phyloP scores from a whole-genome alignment of 1,284 basidiomycete species.

The Xerocomus minutiporus region DNA sequence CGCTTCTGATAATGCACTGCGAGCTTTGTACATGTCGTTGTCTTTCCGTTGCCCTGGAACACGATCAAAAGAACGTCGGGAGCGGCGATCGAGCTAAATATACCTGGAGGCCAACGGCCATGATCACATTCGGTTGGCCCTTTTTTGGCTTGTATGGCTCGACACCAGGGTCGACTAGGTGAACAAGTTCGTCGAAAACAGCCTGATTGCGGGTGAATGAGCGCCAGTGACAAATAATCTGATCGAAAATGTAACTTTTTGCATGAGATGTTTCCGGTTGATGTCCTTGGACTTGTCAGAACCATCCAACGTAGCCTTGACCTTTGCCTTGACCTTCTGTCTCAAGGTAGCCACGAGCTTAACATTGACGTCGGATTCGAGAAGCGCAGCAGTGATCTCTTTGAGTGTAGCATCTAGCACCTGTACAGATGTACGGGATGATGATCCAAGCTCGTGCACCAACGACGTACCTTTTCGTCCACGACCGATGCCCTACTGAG shows the following conservation, averaged over 20 bases:
- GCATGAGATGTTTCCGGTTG: constrained; percentile 82
- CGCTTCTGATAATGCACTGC: constrained; percentile 97
- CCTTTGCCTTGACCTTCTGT: constrained; percentile 86
- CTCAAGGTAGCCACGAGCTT: constrained; percentile 88
- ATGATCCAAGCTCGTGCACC: constrained; percentile 10
- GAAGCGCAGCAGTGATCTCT: constrained; percentile 89
- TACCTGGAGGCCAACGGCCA: constrained; percentile 95
- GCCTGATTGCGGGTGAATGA: constrained; percentile 52
- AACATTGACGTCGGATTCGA: constrained; percentile 98
- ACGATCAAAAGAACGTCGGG: constrained; percentile 7
- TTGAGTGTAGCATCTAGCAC: constrained; percentile 93
- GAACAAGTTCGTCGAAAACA: constrained; percentile 95
- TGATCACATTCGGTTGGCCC: constrained; percentile 91
- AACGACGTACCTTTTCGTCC: constrained; percentile 73
- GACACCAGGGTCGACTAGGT: constrained; percentile 90
- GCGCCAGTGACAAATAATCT: not conserved
- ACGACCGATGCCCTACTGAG: constrained; percentile 82
- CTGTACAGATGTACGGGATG: constrained; percentile 50
- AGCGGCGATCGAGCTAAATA: constrained; percentile 19
- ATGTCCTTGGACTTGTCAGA: constrained; percentile 73
- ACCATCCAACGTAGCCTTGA: constrained; percentile 71
- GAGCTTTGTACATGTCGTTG: constrained; percentile 95
- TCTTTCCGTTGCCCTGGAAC: constrained; percentile 93
- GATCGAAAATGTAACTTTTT: constrained; percentile 57
- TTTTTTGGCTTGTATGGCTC: constrained; percentile 97